Evolutionary conservation across 371 early-diverging fungal species (phyloP).

Genomic region (Dinochytrium kinnereticum): DNA sequence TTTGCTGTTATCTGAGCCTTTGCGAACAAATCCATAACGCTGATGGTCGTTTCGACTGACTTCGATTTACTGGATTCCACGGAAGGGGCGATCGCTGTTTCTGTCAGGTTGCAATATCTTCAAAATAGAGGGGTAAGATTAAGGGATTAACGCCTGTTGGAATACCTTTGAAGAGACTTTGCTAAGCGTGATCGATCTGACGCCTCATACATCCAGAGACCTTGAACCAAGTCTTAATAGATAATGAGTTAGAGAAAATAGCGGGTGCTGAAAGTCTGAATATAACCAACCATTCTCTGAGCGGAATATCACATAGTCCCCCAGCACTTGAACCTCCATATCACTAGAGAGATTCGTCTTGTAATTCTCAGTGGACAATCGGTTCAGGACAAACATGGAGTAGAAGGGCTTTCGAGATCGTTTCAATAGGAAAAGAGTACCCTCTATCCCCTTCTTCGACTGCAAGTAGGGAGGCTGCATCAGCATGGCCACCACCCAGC

Average conservation of each 20-base stretch:
- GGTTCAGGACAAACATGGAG: slow-evolving; percentile 74
- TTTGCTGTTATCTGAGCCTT: slow-evolving; percentile 25
- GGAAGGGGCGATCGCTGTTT: neutral
- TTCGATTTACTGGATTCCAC: neutral
- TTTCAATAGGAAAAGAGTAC: slow-evolving; percentile 65
- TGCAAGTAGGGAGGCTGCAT: neutral
- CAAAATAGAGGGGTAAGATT: slow-evolving; percentile 5
- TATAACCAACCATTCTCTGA: slow-evolving; percentile 61
- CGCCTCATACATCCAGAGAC: slow-evolving; percentile 76
- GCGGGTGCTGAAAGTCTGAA: neutral
- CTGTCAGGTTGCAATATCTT: slow-evolving; percentile 1
- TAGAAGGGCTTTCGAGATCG: slow-evolving; percentile 57
- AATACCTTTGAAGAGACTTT: slow-evolving; percentile 62
- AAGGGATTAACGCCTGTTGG: slow-evolving; percentile 3
- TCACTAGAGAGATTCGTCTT: slow-evolving; percentile 61
- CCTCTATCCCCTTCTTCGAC: slow-evolving; percentile 75
- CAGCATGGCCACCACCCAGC: neutral
- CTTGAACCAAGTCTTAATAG: slow-evolving; percentile 56
- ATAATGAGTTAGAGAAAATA: neutral
- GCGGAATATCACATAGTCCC: slow-evolving; percentile 73
- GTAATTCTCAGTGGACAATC: slow-evolving; percentile 69
- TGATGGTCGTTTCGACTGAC: neutral
- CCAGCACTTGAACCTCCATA: slow-evolving; percentile 65
- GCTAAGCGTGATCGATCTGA: slow-evolving; percentile 69
- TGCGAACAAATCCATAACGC: slow-evolving; percentile 17